These are phyloP conservation scores for Globisporangium radiosum DNA, from an alignment of 352 stramenopile genomes.

Conservation along the genomic window DNA sequence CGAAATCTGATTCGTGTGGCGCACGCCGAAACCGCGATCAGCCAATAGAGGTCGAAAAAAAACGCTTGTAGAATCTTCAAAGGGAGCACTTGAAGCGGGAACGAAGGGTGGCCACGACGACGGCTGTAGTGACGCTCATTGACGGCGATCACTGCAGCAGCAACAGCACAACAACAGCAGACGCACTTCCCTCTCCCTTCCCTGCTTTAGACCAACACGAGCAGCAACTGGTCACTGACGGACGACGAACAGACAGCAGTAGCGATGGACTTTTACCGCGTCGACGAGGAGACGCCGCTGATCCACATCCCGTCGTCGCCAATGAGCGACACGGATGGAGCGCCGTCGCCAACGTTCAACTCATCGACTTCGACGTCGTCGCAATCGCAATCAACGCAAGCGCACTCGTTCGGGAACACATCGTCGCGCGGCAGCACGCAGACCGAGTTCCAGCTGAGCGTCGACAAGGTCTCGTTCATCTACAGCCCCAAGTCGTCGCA, in stretches of 20 bases:
- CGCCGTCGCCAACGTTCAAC: conserved; percentile 13
- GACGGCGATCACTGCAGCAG: no score
- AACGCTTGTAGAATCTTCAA: no score
- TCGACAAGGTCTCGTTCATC: conserved; percentile 80
- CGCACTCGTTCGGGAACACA: conserved; percentile 7
- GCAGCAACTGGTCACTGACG: no score
- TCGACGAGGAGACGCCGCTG: conserved; percentile 40
- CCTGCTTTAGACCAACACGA: no score
- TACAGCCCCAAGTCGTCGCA: conserved; percentile 49
- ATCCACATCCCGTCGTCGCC: conserved; percentile 23
- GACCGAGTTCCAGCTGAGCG: conserved; percentile 67
- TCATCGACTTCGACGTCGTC: conserved; percentile 8
- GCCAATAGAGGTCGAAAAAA: no score
- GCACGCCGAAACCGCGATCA: no score
- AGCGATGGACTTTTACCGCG: conserved; percentile 36
- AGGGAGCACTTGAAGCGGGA: no score
- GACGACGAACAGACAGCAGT: no score
- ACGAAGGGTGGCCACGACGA: no score
- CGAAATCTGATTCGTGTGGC: no score
- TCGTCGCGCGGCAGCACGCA: conserved; percentile 14
- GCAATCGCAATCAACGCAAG: conserved; percentile 5
- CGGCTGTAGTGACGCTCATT: no score
- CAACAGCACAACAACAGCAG: background rate
- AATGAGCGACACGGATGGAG: conserved; percentile 19
- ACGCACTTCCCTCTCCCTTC: no score